These are phyloP conservation scores for Rhodomyrtus tomentosa DNA, from an alignment of 345 rosid genomes.

Conservation along the genomic window DNA sequence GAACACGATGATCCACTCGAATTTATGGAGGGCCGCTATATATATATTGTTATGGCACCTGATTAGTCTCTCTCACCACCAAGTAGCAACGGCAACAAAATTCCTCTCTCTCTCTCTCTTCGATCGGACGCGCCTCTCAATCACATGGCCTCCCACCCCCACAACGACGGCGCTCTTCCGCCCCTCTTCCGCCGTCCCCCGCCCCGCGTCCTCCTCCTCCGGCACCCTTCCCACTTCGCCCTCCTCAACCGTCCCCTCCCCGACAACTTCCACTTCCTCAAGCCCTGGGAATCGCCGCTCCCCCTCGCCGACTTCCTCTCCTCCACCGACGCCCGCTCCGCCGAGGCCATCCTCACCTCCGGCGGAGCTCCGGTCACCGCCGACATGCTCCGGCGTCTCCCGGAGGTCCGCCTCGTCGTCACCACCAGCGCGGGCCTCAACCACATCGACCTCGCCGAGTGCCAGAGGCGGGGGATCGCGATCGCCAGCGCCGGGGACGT, in stretches of 20 bases:
- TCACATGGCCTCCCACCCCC: background rate
- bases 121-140: too few species aligned
- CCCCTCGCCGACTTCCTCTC: conserved; percentile 24
- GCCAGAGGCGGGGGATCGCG: conserved; percentile 19
- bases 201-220: background rate
- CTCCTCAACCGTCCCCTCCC: background rate
- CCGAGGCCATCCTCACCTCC: conserved; percentile 18
- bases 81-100: background rate
- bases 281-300: conserved; percentile 19
- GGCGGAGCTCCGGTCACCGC: conserved; percentile 10
- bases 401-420: conserved; percentile 13
- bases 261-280: conserved; percentile 16
- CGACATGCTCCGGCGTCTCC: conserved; percentile 14
- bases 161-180: background rate
- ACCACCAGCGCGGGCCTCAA: conserved; percentile 19
- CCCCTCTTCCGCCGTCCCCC: background rate
- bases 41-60: background rate
- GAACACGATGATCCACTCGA: fast-evolving
- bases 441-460: conserved; percentile 24
- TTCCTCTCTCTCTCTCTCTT: background rate
- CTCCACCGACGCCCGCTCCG: conserved; percentile 15
- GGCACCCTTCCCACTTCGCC: background rate
- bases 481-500: conserved; percentile 6
- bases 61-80: background rate
- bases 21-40: background rate